Evolutionary conservation across 192 early-diverging fungal species (phyloP).

Genomic region (Entomortierella parvispora): DNA sequence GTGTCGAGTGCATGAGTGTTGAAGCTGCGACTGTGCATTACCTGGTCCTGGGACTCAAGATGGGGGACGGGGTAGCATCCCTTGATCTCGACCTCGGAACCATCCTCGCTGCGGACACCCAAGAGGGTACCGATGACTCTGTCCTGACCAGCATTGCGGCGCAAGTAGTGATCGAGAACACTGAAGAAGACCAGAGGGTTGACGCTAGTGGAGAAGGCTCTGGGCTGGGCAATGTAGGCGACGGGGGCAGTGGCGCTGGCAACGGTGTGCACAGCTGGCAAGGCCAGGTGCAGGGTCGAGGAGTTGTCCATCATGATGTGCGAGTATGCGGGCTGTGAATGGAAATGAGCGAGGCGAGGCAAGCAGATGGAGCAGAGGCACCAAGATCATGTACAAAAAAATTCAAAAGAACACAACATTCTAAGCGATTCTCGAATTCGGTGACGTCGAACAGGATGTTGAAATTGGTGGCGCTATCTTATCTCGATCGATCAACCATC

Average conservation of each 20-base stretch:
- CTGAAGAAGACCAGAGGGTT: constrained; percentile 90
- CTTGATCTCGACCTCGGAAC: constrained; percentile 87
- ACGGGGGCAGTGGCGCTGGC: constrained; percentile 42
- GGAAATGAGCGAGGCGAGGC: constrained; percentile 3
- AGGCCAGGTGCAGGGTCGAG: constrained; percentile 51
- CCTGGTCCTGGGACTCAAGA: constrained; percentile 78
- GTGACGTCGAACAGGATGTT: too few relatives aligned
- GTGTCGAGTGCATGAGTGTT: not conserved
- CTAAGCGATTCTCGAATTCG: too few relatives aligned
- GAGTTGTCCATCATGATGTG: constrained; percentile 46
- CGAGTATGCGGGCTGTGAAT: constrained; percentile 2
- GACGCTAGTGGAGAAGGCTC: constrained; percentile 68
- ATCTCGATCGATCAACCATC: too few relatives aligned
- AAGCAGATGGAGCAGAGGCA: too few relatives aligned
- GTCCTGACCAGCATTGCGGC: constrained; percentile 83
- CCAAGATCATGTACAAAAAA: too few relatives aligned
- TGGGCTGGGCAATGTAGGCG: constrained; percentile 48
- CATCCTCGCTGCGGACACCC: constrained; percentile 89
- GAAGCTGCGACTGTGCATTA: too few relatives aligned
- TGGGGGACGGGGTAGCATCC: constrained; percentile 88
- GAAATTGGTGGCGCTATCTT: too few relatives aligned
- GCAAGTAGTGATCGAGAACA: constrained; percentile 91
- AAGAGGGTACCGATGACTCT: constrained; percentile 92
- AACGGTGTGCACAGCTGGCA: constrained; percentile 48
- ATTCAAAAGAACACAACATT: too few relatives aligned